Percentiles rank a stretch among this genome's conserved stretches.
Evolutionary conservation across 371 early-diverging fungal genomes (phyloP).

Genomic region (Mucor plumbeus): DNA sequence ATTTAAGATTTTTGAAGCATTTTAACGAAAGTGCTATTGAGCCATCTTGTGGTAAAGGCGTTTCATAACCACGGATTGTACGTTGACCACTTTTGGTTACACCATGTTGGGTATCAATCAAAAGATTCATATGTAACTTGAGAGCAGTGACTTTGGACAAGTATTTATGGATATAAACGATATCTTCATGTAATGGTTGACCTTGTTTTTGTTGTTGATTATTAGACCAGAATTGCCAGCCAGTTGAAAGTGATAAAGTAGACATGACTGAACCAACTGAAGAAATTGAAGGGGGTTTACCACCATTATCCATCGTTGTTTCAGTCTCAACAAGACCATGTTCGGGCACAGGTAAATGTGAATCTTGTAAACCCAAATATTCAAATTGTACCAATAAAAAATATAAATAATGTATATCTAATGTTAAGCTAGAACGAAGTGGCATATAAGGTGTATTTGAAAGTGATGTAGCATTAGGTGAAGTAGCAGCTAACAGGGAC

Average conservation of each 20-base stretch:
- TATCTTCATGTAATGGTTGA: conserved; percentile 55
- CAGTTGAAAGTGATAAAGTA: conserved; percentile 62
- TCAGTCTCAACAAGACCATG: conserved; percentile 44
- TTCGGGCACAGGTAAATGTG: conserved; percentile 42
- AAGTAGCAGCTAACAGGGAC: conserved; percentile 51
- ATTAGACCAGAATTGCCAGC: conserved; percentile 68
- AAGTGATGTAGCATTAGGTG: conserved; percentile 40
- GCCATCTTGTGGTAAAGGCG: conserved; percentile 45
- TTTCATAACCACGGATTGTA: conserved; percentile 50
- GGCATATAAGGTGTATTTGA: conserved; percentile 46
- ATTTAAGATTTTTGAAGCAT: conserved; percentile 50
- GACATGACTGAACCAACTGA: conserved; percentile 64
- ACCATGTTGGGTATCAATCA: conserved; percentile 38
- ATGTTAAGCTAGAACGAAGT: conserved; percentile 47
- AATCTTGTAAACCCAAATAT: conserved; percentile 61
- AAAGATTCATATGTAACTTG: conserved; percentile 52
- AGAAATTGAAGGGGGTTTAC: conserved; percentile 57
- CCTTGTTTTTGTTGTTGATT: conserved; percentile 25
- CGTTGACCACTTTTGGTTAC: conserved; percentile 54
- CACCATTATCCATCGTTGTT: conserved; percentile 30
- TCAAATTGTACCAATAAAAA: conserved; percentile 67
- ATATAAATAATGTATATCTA: conserved; percentile 66
- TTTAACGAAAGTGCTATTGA: conserved; percentile 43
- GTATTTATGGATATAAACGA: conserved; percentile 59
- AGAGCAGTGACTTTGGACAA: conserved; percentile 55